phyloP scores from a whole-genome alignment of 139 green algal genomes.

The Deuterostichococcus epilithicus region DNA sequence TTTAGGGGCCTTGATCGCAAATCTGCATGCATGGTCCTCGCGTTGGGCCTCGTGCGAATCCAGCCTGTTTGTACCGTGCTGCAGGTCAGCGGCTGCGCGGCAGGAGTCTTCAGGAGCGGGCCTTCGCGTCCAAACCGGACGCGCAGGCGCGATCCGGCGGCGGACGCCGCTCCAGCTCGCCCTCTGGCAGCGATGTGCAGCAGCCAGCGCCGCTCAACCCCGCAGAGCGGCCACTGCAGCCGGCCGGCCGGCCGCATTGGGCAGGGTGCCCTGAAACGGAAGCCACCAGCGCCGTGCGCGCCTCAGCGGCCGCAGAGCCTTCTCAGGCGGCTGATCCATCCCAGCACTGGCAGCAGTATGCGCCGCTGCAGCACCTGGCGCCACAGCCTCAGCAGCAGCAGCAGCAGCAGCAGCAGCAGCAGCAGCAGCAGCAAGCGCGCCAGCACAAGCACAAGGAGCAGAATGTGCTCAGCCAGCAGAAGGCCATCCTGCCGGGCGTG shows the following conservation, averaged over 20 bases:
- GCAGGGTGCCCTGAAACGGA: not conserved
- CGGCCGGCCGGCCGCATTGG: too few species aligned
- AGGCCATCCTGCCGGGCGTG: conserved; percentile 4
- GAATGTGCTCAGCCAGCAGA: not conserved
- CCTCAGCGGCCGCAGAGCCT: not conserved
- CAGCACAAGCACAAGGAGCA: conserved; percentile 9
- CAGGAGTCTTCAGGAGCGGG: not conserved
- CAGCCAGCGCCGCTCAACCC: not conserved
- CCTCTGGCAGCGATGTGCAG: not conserved
- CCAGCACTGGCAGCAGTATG: not conserved
- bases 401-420: not conserved
- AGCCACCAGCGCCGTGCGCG: not conserved
- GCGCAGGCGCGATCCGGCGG: not conserved
- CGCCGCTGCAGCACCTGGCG: not conserved
- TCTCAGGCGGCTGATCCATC: not conserved
- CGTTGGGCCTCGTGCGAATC: too few species aligned
- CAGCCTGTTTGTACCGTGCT: too few species aligned
- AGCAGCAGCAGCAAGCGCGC: conserved; percentile 10
- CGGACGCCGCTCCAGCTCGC: not conserved
- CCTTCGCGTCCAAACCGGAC: not conserved
- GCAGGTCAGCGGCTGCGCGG: not conserved
- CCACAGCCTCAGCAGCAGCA: not conserved
- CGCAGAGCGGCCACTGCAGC: not conserved
- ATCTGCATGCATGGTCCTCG: too few species aligned
- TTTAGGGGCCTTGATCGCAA: too few species aligned